Conservation (phyloP, 495 filamentous ascomycete genomes). For the Rostrohypoxylon terebratum region DNA sequence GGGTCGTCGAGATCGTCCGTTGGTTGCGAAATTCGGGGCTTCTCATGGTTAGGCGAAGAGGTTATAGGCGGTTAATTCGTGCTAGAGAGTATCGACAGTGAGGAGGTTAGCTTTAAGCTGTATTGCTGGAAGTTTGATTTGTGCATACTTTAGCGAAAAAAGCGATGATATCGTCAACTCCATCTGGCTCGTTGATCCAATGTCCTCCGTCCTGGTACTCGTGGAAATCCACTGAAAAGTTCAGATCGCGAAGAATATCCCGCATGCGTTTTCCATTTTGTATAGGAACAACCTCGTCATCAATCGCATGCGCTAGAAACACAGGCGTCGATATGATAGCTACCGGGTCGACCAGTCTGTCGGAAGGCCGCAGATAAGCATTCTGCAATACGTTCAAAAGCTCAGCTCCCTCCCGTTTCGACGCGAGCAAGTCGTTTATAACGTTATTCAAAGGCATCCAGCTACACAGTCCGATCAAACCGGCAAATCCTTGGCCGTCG, state of each 20-base stretch:
- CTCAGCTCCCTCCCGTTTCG: not conserved
- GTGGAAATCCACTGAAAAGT: conserved; percentile 59
- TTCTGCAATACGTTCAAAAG: not conserved
- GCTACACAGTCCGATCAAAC: conserved; percentile 67
- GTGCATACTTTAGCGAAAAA: not conserved
- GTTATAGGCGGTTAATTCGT: too few species aligned
- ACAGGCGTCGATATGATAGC: conserved; percentile 47
- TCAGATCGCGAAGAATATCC: conserved; percentile 52
- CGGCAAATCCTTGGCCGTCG: conserved; percentile 48
- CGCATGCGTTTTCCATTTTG: conserved; percentile 57
- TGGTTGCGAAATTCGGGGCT: too few species aligned
- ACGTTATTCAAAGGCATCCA: conserved; percentile 61
- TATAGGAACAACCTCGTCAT: conserved; percentile 64
- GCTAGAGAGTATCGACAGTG: too few species aligned
- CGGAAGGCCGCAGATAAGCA: not conserved
- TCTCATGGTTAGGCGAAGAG: too few species aligned
- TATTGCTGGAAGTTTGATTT: not conserved
- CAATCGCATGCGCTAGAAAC: conserved; percentile 66
- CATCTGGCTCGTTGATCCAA: conserved; percentile 66
- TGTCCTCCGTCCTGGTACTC: conserved; percentile 67
- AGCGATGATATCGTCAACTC: conserved; percentile 63
- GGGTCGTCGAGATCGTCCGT: too few species aligned
- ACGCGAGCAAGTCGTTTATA: not conserved
- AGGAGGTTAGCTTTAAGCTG: too few species aligned
- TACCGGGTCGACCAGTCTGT: not conserved